Evolutionary conservation across 495 filamentous ascomycete genomes (phyloP), one percentile per base, ranked within the genome.

Genomic region (Hypoxylon intermedium): DNA sequence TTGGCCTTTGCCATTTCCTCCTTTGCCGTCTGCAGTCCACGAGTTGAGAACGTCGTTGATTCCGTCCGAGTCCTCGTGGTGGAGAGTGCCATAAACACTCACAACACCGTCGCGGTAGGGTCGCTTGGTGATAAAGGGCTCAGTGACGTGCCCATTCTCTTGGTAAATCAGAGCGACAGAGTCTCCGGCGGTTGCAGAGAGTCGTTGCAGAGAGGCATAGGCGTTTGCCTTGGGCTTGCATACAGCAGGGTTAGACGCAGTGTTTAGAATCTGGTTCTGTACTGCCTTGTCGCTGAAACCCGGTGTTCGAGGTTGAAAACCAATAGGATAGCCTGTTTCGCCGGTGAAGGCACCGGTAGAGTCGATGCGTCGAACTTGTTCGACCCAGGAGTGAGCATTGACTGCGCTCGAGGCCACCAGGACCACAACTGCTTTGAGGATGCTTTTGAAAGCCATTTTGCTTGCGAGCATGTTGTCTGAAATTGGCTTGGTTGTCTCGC

Each of bases 101-200:
- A 93, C 82, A 9, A 83, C 87, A 19, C 93, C 92, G 15, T 85
- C 82, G 34, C 88, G 87, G 53, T 77, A 44, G 0, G 89, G 90
- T 69, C 91, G 90, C 0, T 67, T 69, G 19, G 84, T 81, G 40
- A 81, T 81, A 21, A 79, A 67, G 5, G 87, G 84, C 0, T 86
- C 75, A 1, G 86, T 89, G 52, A 94, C 89, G 73, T 97, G 93
- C 12, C 93, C 93, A 67, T 97, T 97, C 63, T 97, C 93, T 44
- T 83, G 79, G 72, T 91, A 94, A 15, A 82, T 78, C 48, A 96
- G 73, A 16, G 92, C 89, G 46, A 95, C 79, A 34, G 82, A 81
- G 53, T 84, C 82, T 26, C 91, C 89, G 6, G 89, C 78, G 16
- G 80, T 76, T 18, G 87, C 90, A 53, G 85, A 70, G 9, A 95